Base-by-base conservation (phyloP, 2,329 filamentous ascomycete genomes). In the Colletotrichum nymphaeae region DNA sequence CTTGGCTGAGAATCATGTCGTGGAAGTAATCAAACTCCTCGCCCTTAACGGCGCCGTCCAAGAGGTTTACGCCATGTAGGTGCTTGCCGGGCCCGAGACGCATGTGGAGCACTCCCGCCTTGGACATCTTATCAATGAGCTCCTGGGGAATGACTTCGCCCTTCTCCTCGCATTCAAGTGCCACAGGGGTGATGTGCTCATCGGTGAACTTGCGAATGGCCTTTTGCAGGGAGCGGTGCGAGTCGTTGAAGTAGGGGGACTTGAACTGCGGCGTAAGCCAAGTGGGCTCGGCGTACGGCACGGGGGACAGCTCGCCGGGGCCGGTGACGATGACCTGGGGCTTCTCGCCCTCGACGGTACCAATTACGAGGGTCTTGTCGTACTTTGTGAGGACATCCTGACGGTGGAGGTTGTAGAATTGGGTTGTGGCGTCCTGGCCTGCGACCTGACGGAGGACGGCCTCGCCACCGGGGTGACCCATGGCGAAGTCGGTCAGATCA, bases 391-490 rank as follows among this genome's bases (percentile, higher is more conserved):
- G 88, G n/a, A 97, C 94, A 83, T 97, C 95, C 77, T 97, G 94
- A 30, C 95, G 88, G 85, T 98, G 95, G 66, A 98, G 91, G 86
- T 97, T 97, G 89, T 97, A 97, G 84, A 97, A 97, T 69, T 93
- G 93, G 46, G 88, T 85, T 2, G 95, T 97, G 63, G 94, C 94
- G 80, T 97, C 95, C 76, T 91, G 89, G 75, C 95, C 95, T 35
- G 93, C 95, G 60, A 96, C 90, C 83, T 97, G 94, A 67, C 90
- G 88, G 49, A 97, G 90, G 28, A 97, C 94, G 56, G 93, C 91
- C 78, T 92, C 91, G 78, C 94, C 95, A 77, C 94, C 94, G 0
- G 95, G 95, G 79, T 97, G 95, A 26, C 93, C 94, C 80, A 97
- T 93, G 77, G 95, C 83, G 82, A 97, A 97, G 76, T 97, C 94